Percentiles rank a stretch among this genome's conserved stretches.
Conservation (phyloP, 306 rosid species). For the Lathyrus tuberosus region DNA sequence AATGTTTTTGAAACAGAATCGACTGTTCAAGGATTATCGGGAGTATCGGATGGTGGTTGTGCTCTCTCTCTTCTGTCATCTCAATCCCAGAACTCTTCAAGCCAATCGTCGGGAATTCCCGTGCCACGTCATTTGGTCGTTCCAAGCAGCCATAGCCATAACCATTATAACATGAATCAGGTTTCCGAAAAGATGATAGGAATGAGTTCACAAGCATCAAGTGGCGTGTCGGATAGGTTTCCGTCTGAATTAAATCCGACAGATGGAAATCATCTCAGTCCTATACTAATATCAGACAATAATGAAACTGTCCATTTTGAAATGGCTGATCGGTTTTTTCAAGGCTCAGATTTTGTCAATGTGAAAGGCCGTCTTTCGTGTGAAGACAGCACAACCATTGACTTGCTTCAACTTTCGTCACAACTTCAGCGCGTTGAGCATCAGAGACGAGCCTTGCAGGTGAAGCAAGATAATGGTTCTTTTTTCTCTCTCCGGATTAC, state of each 20-base stretch:
- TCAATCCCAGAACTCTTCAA: slow-evolving; percentile 66
- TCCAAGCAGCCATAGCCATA: slow-evolving; percentile 55
- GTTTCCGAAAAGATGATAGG: slow-evolving; percentile 57
- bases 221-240: slow-evolving; percentile 52
- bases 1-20: slow-evolving; percentile 55
- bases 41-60: slow-evolving; percentile 66
- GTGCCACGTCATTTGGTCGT: slow-evolving; percentile 46
- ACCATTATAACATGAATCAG: slow-evolving; percentile 53
- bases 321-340: slow-evolving; percentile 59
- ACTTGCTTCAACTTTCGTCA: slow-evolving; percentile 77
- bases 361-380: slow-evolving; percentile 49
- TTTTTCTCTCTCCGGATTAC: slow-evolving; percentile 64
- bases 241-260: slow-evolving; percentile 53
- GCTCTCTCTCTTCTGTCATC: slow-evolving; percentile 99
- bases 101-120: slow-evolving; percentile 63
- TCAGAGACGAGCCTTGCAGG: slow-evolving; percentile 60
- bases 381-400: slow-evolving; percentile 60
- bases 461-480: slow-evolving; percentile 67
- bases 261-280: slow-evolving; percentile 50
- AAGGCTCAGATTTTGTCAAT: slow-evolving; percentile 49
- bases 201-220: slow-evolving; percentile 57
- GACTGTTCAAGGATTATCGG: slow-evolving; percentile 55
- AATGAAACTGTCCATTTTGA: slow-evolving; percentile 56
- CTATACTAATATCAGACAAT: slow-evolving; percentile 49
- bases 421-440: slow-evolving; percentile 81